Evolutionary conservation across 2,329 filamentous ascomycete genomes (phyloP), one percentile per base, ranked within the genome.

Genomic region (Aureobasidium sp.): DNA sequence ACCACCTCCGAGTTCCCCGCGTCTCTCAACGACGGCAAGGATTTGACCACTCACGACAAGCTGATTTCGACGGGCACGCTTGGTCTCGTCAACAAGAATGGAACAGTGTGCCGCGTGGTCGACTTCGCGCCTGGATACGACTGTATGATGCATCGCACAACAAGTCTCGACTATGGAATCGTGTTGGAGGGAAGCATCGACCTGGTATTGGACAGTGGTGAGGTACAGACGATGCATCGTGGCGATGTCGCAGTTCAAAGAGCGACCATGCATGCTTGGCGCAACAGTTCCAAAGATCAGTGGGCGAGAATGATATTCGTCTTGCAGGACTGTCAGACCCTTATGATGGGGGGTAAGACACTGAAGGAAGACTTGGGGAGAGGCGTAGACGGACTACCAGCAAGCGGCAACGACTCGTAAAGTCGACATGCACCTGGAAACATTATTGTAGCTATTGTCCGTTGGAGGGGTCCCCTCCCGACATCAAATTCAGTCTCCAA

Each of bases 1-100:
- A 81, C 82, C 10, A 83, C 86, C 6, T 79, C 81, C 54, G 73
- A 78, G 54, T 82, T 80, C 48, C 84, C 85, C 0, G 81, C 82
- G 25, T 71, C 82, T 58, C 74, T 88, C 68, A 77, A 78, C 69
- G 69, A 75, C 27, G 79, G 84, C 66, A 71, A 77, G 62, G 85
- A 88, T 71, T n/a, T n/a, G n/a, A 74, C 87, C 20, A 68, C 73
- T 9, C 75, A 77, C 11, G 87, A 87, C 72, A 71, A 78, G 40
- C 69, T 73, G 42, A 82, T 80, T 69, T 76, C 85, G 11, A 69
- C 76, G 16, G 71, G 78, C 48, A 75, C 81, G 0, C 86, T 85
- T 0, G 85, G 85, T 3, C 75, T 88, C 2, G 80, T 81, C 23
- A 76, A 86, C 45, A 79, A 81, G 2, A 76, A 76, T 36, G 84